Percentiles rank a stretch among this genome's conserved stretches.
These are phyloP conservation scores for Tetraselmis chui DNA, from an alignment of 139 green algal species.

Conservation along the genomic window DNA sequence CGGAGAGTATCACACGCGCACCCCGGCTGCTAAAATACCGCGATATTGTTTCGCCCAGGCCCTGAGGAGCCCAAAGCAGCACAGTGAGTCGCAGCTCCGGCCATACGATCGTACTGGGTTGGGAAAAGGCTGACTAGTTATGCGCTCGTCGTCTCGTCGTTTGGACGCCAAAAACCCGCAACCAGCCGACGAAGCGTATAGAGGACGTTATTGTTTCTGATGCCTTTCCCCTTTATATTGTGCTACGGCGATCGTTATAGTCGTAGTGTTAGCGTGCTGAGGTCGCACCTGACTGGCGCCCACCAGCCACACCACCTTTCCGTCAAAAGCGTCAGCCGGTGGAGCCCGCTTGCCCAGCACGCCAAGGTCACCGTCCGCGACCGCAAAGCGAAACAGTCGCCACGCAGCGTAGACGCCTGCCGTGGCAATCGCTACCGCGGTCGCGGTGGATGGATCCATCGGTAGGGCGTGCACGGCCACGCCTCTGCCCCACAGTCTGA, in stretches of 20 bases:
- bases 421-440: neutral
- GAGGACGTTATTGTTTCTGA: no score
- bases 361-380: neutral
- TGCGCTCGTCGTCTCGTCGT: no score
- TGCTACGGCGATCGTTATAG: no score
- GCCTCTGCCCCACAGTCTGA: no score
- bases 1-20: conserved; percentile 10
- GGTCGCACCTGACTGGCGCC: conserved; percentile 1
- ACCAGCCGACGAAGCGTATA: no score
- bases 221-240: no score
- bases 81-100: neutral
- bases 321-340: neutral
- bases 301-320: conserved; percentile 13
- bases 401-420: neutral
- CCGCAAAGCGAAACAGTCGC: neutral
- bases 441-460: no score
- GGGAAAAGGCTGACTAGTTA: neutral
- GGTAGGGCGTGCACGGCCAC: no score
- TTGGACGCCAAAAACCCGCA: no score
- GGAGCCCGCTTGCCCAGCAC: neutral
- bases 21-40: neutral
- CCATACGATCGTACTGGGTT: neutral
- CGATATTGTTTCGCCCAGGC: conserved; percentile 16
- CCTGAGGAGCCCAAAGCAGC: conserved; percentile 2
- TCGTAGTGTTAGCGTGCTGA: no score